Base-by-base conservation (phyloP, 2,329 filamentous ascomycete species). In the Beauveria brongniartii region DNA sequence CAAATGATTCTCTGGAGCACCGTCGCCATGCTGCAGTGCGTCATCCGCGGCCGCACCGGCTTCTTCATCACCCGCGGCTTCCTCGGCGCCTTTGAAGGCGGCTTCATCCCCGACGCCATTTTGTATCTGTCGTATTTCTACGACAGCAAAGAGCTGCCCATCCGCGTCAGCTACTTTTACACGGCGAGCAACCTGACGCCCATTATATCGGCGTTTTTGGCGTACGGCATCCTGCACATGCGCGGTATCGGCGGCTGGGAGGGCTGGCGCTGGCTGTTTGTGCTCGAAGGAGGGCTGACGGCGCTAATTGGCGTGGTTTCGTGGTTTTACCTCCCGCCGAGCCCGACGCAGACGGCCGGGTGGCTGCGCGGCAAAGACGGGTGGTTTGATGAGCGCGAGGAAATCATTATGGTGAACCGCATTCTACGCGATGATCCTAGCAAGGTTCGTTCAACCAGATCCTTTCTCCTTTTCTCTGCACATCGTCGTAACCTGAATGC, bases 351-450 rank as follows among this genome's bases (percentile, higher is more conserved):
- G 64, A 83, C 81, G 0, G 73, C 74, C 18, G 77, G 75, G 59
- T 81, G 78, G 78, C 80, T 82, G 65, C 74, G 76, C 2, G 75
- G 80, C 1, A 77, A 74, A 24, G 77, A 80, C 2, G 78, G 81
- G 0, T 88, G 85, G 85, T 88, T 87, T 68, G 80, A 67, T 3
- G 81, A 85, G 50, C 78, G 69, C 69, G 83, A 87, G 64, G 80
- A 85, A 61, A 74, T 74, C 24, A 86, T 88, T 61, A 77, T 87
- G 2, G 82, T 87, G 44, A 87, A 86, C 65, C 75, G 86, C 1
- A 70, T 79, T 9, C 66, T 79, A 8, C 80, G 85, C 1, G 85
- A 88, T 50, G 85, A 86, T 61, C 84, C 83, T 0, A 78, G 76
- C 50, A 84, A 84, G 67, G 59, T 61, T 5, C 7, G 43, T 54